A percentile compares a stretch with the other conserved stretches of the same genome.
Evolutionary conservation across 805 yeast species (phyloP).

Genomic region (Barnettozyma botsteinii): DNA sequence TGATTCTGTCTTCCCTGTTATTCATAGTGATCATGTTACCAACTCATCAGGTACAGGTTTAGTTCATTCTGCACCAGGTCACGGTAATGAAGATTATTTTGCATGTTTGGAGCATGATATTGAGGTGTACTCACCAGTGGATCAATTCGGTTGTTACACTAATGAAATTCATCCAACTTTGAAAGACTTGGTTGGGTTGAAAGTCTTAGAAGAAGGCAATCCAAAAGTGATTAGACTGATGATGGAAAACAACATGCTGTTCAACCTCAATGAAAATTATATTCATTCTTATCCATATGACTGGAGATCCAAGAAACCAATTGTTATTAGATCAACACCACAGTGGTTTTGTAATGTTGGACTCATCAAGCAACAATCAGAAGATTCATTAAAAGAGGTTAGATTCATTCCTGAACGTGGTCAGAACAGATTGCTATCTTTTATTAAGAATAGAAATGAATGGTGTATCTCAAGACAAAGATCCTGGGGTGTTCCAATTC

Average conservation of each 20-base stretch:
- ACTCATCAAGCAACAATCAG: conserved; percentile 58
- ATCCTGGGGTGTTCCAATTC: conserved; percentile 97
- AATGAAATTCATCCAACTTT: conserved; percentile 43
- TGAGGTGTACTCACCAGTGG: conserved; percentile 69
- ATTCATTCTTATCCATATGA: conserved; percentile 91
- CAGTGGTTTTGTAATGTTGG: conserved; percentile 95
- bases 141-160: conserved; percentile 64
- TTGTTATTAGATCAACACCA: conserved; percentile 90
- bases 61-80: conserved; percentile 97
- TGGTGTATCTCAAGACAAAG: conserved; percentile 99
- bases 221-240: conserved; percentile 39
- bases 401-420: conserved; percentile 73
- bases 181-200: conserved; percentile 44
- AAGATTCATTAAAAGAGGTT: conserved; percentile 54
- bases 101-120: conserved; percentile 56
- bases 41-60: conserved; percentile 85
- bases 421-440: conserved; percentile 60
- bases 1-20: conserved; percentile 41
- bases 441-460: conserved; percentile 73
- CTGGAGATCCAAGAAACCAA: conserved; percentile 95
- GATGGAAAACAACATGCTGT: conserved; percentile 38
- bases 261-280: conserved; percentile 43
- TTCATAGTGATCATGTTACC: conserved; percentile 80
- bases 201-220: conserved; percentile 60
- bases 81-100: conserved; percentile 88